Base-by-base conservation (phyloP, 164 flowering plant species). In the Aristolochia contorta region DNA sequence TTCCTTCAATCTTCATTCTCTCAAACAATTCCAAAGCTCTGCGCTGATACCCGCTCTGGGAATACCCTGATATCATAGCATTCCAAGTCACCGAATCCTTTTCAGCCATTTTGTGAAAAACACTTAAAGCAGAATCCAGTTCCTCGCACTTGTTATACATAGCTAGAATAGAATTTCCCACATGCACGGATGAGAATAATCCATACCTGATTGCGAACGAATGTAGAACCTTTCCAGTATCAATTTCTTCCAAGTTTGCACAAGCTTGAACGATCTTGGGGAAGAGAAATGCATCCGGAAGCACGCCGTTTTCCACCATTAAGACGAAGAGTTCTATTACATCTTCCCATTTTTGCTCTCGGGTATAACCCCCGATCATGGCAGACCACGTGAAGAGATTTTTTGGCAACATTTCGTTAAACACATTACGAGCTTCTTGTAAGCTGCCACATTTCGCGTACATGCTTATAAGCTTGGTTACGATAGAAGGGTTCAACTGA, bases 381-480 rank as follows among this genome's bases (percentile, higher is more conserved):
- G 73, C 70, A 4, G 76, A 63, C 71, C 73, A 73, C 24, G 71
- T 48, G 63, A 69, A 73, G 47, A 69, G 24, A 23, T 66, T 73
- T 33, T 71, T 62, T 27, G 63, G 65, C 8, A 19, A 30, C 68
- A 73, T 69, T 66, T 56, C 56, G 12, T 57, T 57, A 53, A 73
- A 73, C n/a, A 73, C 71, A 9, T 18, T 51, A 16, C 71, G 62
- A 18, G 76, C 76, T 46, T 63, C 68, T 6, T 63, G 54, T 59
- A 73, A 69, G 27, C 68, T 63, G 4, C 73, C 73, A 48, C 76
- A 73, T 60, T 66, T 69, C 0, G 73, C 63, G 58, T 69, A 73
- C 76, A 73, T 73, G 47, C 71, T 69, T 25, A 73, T 52, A 37
- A 73, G 68, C 47, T 69, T 73, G 45, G 76, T 66, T 50, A 60